Evolutionary conservation across 331 rosid species (phyloP), one percentile per base, ranked within the genome.

Genomic region (Stylosanthes scabra): DNA sequence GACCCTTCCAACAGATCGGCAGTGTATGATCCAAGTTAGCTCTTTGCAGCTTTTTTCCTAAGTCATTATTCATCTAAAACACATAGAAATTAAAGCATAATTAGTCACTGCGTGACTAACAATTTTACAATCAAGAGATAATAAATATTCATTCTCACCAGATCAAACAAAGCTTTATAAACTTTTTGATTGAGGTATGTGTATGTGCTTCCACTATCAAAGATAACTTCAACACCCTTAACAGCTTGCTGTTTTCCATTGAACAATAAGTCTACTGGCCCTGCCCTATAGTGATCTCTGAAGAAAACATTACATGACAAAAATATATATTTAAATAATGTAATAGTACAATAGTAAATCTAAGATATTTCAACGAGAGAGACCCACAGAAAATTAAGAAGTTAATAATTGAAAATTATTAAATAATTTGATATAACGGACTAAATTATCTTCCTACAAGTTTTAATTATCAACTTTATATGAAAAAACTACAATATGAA

Each of bases 161-260:
- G 72, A 71, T 79, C 42, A 70, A 88, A 45, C 54, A 83, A 16
- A 29, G 78, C 71, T 16, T 58, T 49, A 62, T 91, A 86, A 77
- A 83, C 81, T 72, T 74, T 68, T 62, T 90, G 41, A 72, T 65
- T 88, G 81, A 93, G 78, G 83, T 94, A 91, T 12, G 95, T 77
- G 82, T 91, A 94, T 20, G 98, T 83, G 83, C 93, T 86, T 2
- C 98, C 96, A 71, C 97, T 94, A 70, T 91, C 98, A 80, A 94
- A 94, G 54, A 82, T 71, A 13, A 89, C 42, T 3, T 68, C 15
- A 55, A 89, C 83, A 49, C 79, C 89, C 70, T 85, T 89, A 6
- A 85, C 51, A 11, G 84, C 42, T 8, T 86, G 68, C n/a, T n/a
- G 63, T 42, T 78, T 88, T 59, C 88, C 89, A 58, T 65, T 75